These are phyloP conservation scores for Aspergillus sclerotioniger DNA, from an alignment of 495 filamentous ascomycete genomes.

Conservation along the genomic window DNA sequence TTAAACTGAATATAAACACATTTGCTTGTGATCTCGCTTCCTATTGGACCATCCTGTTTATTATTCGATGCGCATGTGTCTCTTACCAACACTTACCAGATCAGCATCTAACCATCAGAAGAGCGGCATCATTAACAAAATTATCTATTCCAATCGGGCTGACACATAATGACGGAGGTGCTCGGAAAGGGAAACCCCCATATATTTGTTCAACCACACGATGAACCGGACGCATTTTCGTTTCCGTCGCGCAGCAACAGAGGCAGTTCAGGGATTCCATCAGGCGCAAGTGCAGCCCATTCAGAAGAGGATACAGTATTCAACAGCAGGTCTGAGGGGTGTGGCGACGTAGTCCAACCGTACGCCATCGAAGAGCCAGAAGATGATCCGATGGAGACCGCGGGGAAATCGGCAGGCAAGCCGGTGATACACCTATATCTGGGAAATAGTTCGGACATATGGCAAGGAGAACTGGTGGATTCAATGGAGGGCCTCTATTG, in stretches of 20 bases:
- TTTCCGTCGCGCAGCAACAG: not conserved
- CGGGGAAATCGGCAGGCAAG: not conserved
- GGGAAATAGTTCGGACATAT: conserved; percentile 20
- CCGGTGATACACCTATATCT: conserved; percentile 18
- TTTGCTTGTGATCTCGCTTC: not conserved
- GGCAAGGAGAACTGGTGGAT: conserved; percentile 36
- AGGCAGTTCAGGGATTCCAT: not conserved
- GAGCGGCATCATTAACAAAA: not conserved
- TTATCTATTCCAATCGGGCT: not conserved
- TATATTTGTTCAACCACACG: not conserved
- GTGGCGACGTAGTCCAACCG: conserved; percentile 29
- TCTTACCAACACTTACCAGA: not conserved
- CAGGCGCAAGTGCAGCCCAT: not conserved
- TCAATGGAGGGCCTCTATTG: conserved; percentile 32
- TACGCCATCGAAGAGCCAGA: conserved; percentile 48
- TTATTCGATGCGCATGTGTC: not conserved
- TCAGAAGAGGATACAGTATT: too few species aligned
- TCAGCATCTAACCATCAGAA: not conserved
- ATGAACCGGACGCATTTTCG: not conserved
- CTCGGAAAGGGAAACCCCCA: not conserved
- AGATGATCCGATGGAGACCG: conserved; percentile 24
- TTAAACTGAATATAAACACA: not conserved
- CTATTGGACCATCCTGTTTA: not conserved
- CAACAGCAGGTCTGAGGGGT: conserved; percentile 7
- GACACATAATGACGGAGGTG: not conserved